Conservation (phyloP, 2,329 filamentous ascomycete species). For the Arthroderma sp. region DNA sequence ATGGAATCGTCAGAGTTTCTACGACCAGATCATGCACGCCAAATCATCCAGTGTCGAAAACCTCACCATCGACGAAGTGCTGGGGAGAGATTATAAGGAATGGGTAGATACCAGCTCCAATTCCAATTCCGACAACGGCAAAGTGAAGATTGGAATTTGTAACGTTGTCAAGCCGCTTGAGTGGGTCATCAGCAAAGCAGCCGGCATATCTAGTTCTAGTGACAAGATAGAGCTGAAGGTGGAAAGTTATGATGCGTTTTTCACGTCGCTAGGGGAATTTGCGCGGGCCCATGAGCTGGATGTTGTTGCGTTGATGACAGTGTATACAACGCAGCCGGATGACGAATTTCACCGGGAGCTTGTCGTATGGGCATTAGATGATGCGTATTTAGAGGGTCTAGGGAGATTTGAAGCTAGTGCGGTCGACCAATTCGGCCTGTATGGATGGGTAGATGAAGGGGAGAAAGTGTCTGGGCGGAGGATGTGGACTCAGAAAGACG, state of each 20-base stretch:
- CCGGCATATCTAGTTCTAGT: neutral
- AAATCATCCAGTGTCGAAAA: conserved; percentile 43
- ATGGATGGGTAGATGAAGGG: conserved; percentile 16
- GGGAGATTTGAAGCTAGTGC: conserved; percentile 32
- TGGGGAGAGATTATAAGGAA: conserved; percentile 51
- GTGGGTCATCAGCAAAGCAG: conserved; percentile 41
- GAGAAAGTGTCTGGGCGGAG: conserved; percentile 13
- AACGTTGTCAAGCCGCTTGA: conserved; percentile 44
- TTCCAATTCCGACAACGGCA: conserved; percentile 4
- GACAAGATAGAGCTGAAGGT: conserved; percentile 12
- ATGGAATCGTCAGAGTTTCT: conserved; percentile 40
- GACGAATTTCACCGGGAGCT: conserved; percentile 40
- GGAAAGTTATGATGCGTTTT: conserved; percentile 19
- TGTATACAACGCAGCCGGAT: conserved; percentile 32
- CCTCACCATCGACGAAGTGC: conserved; percentile 41
- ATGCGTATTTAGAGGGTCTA: conserved; percentile 28
- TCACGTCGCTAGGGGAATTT: conserved; percentile 33
- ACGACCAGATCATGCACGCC: conserved; percentile 37
- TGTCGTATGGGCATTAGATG: conserved; percentile 35
- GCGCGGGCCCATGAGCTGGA: conserved; percentile 34
- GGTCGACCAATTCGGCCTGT: conserved; percentile 31
- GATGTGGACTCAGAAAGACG: conserved; percentile 44
- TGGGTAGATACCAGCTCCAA: conserved; percentile 36
- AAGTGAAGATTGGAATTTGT: conserved; percentile 42
- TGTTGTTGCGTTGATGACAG: conserved; percentile 48